Conservation (phyloP, 2,329 filamentous ascomycete species). For the Ascochyta fabae region DNA sequence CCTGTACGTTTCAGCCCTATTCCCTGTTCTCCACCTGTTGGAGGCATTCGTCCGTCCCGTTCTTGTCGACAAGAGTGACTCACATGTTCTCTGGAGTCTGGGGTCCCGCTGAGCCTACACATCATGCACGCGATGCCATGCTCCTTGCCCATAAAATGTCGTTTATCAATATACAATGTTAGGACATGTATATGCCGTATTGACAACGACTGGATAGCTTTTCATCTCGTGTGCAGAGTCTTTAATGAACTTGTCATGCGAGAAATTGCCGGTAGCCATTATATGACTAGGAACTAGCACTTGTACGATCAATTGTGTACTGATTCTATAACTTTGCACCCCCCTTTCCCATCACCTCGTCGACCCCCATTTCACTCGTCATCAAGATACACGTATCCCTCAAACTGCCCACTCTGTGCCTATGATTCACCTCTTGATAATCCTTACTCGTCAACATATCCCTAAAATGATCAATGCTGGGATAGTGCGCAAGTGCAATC, state of each 20-base stretch:
- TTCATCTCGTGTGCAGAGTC: background rate
- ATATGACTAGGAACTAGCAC: background rate
- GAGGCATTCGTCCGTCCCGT: slow-evolving; percentile 10
- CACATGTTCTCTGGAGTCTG: slow-evolving; percentile 8
- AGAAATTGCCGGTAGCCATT: background rate
- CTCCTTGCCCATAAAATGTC: background rate
- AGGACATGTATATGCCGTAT: background rate
- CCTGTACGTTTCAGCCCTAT: slow-evolving; percentile 16
- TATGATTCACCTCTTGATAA: slow-evolving; percentile 65
- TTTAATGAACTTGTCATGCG: too few relatives aligned
- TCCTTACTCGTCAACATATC: slow-evolving; percentile 65
- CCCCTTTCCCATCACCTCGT: slow-evolving; percentile 17
- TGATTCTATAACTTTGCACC: slow-evolving; percentile 16
- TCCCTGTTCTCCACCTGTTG: slow-evolving; percentile 15
- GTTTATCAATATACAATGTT: background rate
- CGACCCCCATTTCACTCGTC: slow-evolving; percentile 58
- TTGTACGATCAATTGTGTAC: too few relatives aligned
- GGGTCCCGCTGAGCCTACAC: background rate
- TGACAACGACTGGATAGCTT: background rate
- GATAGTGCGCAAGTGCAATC: slow-evolving; percentile 69
- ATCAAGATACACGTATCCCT: slow-evolving; percentile 61
- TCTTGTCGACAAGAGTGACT: slow-evolving; percentile 15
- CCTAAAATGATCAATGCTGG: slow-evolving; percentile 66
- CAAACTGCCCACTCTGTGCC: slow-evolving; percentile 58
- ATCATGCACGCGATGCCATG: background rate